Percentiles rank a stretch among this genome's conserved stretches.
Evolutionary conservation across 345 rosid genomes (phyloP).

Genomic region (Odontarrhena argentea): DNA sequence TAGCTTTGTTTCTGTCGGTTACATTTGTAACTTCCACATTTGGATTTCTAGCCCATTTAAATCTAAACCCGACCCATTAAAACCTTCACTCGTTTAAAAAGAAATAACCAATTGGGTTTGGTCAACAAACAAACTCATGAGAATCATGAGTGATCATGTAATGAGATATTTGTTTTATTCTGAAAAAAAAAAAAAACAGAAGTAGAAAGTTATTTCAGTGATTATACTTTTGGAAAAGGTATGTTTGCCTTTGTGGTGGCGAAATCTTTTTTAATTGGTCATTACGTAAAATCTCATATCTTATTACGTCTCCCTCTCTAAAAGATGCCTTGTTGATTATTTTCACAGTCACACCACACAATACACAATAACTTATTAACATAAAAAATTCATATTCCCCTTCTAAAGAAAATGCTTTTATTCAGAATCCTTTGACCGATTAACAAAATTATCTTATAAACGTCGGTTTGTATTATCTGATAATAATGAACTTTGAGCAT

Average conservation of each 20-base stretch:
- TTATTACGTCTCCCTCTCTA: conserved; percentile 32
- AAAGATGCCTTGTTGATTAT: conserved; percentile 20
- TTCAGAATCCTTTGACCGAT: conserved; percentile 4
- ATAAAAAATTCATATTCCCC: conserved; percentile 2
- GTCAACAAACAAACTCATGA: too few species aligned
- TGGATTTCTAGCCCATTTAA: too few species aligned
- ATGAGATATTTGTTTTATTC: too few species aligned
- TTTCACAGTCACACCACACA: conserved; percentile 18
- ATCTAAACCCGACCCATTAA: too few species aligned
- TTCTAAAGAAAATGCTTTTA: not conserved
- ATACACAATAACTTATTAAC: conserved; percentile 3
- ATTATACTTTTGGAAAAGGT: conserved; percentile 29
- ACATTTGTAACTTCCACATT: too few species aligned
- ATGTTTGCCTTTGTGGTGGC: conserved; percentile 36
- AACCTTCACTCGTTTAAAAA: too few species aligned
- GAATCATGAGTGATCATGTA: too few species aligned
- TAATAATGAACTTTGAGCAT: not conserved
- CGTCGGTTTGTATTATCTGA: conserved; percentile 7
- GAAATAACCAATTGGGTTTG: too few species aligned
- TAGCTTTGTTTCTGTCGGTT: too few species aligned
- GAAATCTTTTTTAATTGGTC: conserved; percentile 33
- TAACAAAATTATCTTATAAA: conserved; percentile 14
- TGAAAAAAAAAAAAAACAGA: too few species aligned
- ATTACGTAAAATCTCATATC: conserved; percentile 27
- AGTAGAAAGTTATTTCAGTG: not conserved